A percentile compares a stretch with the other conserved stretches of the same genome.
These are phyloP conservation scores for Colletotrichum sojae DNA, from an alignment of 2,329 filamentous ascomycete species.

Conservation along the genomic window DNA sequence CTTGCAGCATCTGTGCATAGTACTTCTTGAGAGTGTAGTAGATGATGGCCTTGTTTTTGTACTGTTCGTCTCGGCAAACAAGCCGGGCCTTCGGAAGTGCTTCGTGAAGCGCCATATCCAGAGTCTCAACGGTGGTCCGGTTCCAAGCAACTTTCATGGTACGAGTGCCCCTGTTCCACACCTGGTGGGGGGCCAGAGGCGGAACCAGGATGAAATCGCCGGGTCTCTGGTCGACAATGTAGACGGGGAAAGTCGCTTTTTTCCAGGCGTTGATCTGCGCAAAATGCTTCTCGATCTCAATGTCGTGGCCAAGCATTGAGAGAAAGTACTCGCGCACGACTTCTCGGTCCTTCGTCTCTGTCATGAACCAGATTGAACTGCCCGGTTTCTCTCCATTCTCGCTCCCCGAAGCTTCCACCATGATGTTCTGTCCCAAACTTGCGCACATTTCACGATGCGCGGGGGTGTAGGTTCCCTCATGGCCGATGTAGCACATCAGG, in stretches of 20 bases:
- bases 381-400: slow-evolving; percentile 84
- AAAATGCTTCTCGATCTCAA: slow-evolving; percentile 97
- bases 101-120: slow-evolving; percentile 88
- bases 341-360: slow-evolving; percentile 91
- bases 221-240: slow-evolving; percentile 89
- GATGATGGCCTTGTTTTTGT: slow-evolving; percentile 97
- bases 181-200: slow-evolving; percentile 93
- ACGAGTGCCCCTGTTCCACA: slow-evolving; percentile 96
- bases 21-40: slow-evolving; percentile 92
- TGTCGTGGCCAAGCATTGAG: slow-evolving; percentile 93
- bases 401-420: slow-evolving; percentile 89
- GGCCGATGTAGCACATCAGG: slow-evolving; percentile 97
- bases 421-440: slow-evolving; percentile 95
- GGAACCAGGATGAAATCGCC: slow-evolving; percentile 96
- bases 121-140: slow-evolving; percentile 90
- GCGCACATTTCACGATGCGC: slow-evolving; percentile 98
- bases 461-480: slow-evolving; percentile 97
- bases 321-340: slow-evolving; percentile 94
- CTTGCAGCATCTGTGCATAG: slow-evolving; percentile 69
- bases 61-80: slow-evolving; percentile 97
- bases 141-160: slow-evolving; percentile 99
- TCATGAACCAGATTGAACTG: slow-evolving; percentile 99
- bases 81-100: slow-evolving; percentile 89
- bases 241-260: slow-evolving; percentile 92
- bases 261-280: slow-evolving; percentile 97